Base-by-base conservation (phyloP, 2,329 filamentous ascomycete genomes). In the Teratosphaeria nubilosa region DNA sequence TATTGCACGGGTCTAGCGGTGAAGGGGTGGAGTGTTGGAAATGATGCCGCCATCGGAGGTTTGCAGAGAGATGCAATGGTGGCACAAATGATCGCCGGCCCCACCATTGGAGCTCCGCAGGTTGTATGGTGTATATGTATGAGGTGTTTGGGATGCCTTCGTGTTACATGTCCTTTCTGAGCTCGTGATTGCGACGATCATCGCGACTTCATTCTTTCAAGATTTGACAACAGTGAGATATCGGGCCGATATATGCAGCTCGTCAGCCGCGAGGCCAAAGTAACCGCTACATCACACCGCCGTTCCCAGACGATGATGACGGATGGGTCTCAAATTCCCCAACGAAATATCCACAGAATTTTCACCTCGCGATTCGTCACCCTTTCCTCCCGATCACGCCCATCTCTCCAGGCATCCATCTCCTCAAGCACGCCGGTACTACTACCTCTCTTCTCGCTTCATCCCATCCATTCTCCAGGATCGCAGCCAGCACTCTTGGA, bases 381-480 rank as follows among this genome's bases (percentile, higher is more conserved):
- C 41, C 51, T 37, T 22, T 56, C 45, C n/a, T 16, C 48, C 57
- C 53, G 52, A 62, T 62, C 22, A 22, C 52, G 27, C 25, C 51
- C n/a, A 55, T 52, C 41, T 62, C 66, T 5, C 61, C 67, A 3
- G 68, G 69, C 91, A 99, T 96, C 81, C 86, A 97, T 24, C 83
- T 84, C 68, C 86, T 80, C 70, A 99, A 73, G 20, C 87, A 88
- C 73, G 90, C 83, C 0, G 94, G 94, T 6, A 99, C 82, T 1
- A 78, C 76, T 7, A 97, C 88, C 1, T 80, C 82, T 66, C 78
- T 79, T 22, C 78, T 79, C 25, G 77, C 69, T 68, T 91, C 86
- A 68, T 94, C 83, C 88, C 91, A 99, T 0, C 90, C 87, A 68
- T 91, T 90, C 78, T 99, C 94, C 63, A 99, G 71, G 55, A 99